Percentiles rank a stretch among this genome's conserved stretches.
Evolutionary conservation across 2,329 filamentous ascomycete species (phyloP).

Genomic region (Apiospora malaysiana): DNA sequence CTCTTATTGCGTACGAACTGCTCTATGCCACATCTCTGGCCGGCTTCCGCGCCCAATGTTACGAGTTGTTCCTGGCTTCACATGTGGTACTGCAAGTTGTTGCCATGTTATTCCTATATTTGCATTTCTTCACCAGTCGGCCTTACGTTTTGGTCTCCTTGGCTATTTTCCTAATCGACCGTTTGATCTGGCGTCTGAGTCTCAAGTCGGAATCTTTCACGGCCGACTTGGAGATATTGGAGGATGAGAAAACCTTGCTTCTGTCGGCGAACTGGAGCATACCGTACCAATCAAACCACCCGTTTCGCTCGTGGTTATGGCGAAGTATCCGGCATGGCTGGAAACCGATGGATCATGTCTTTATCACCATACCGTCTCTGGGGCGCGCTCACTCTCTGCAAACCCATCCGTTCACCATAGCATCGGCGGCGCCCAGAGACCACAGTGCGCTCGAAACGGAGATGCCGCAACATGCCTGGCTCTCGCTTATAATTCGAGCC

Average conservation of each 20-base stretch:
- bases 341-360: constrained; percentile 67
- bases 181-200: constrained; percentile 61
- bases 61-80: constrained; percentile 65
- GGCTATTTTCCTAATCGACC: constrained; percentile 62
- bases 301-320: constrained; percentile 28
- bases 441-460: neutral
- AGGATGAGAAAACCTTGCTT: constrained; percentile 62
- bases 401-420: constrained; percentile 71
- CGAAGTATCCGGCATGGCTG: constrained; percentile 56
- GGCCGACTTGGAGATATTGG: constrained; percentile 58
- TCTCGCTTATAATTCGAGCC: constrained; percentile 65
- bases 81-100: constrained; percentile 64
- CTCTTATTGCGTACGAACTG: constrained; percentile 64
- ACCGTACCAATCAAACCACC: constrained; percentile 25
- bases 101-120: constrained; percentile 62
- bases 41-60: constrained; percentile 64
- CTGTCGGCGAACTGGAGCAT: constrained; percentile 48
- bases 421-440: constrained; percentile 58
- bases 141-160: constrained; percentile 60
- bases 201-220: constrained; percentile 54
- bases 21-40: constrained; percentile 67
- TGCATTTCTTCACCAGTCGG: constrained; percentile 60
- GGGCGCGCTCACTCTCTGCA: constrained; percentile 59
- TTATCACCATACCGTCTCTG: constrained; percentile 63
- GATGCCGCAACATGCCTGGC: constrained; percentile 50